Evolutionary conservation across 1,284 basidiomycete genomes (phyloP), one percentile per base, ranked within the genome.

Genomic region (Trametes versicolor): DNA sequence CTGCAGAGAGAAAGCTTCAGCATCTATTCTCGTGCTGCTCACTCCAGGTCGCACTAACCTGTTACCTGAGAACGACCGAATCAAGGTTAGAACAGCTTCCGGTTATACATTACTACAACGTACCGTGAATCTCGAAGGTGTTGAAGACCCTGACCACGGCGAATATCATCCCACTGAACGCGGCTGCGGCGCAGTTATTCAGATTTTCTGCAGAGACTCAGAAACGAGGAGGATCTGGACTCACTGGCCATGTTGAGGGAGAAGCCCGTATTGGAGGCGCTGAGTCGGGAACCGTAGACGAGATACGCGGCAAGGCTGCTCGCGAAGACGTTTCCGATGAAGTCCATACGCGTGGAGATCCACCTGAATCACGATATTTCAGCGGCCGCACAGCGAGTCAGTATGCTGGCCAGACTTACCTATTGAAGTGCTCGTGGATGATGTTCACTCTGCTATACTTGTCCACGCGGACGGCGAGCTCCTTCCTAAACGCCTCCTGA

Each of bases 81-180:
- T 47, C 45, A 54, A 58, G 53, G 36, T 58, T 0, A 47, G 17
- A 25, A n/a, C 13, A 37, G 54, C 56, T 23, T 72, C 2, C 49
- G 12, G 19, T 4, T 1, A n/a, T 34, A 8, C 32, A 3, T 6
- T 10, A 15, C 19, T 12, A 13, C 3, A 13, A 34, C 77, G 49
- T 76, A 80, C 86, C 83, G 68, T 82, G 79, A 4, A 89, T 83
- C 74, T 90, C 87, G 37, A 89, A 83, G 6, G 84, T 80, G 64
- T 90, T 90, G 45, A 83, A 75, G 15, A 80, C 71, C 32, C 84
- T 77, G 25, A 89, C 82, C 80, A 83, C 84, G 72, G 77, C 83
- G 59, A 89, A 74, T 41, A 89, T 87, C 78, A 84, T 74, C 7
- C 76, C 70, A 66, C 85, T 87, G 72, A 90, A 89, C 1, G 80